Percentiles rank a stretch among this genome's conserved stretches.
These are phyloP conservation scores for Eimeria maxima DNA, from an alignment of 169 alveolate genomes.

Conservation along the genomic window DNA sequence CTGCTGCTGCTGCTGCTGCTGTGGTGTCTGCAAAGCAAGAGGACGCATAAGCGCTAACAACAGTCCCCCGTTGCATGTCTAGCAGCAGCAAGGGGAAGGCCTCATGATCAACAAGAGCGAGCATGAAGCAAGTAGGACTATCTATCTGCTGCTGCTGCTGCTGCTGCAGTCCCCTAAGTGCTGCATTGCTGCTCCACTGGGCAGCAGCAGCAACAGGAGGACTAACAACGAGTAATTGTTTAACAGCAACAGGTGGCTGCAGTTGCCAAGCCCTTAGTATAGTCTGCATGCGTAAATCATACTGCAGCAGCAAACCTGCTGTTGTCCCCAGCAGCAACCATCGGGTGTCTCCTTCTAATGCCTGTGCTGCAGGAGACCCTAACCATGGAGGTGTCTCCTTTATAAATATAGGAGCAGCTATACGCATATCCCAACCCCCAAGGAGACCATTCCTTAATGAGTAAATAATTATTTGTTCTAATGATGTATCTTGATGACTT, in stretches of 20 bases:
- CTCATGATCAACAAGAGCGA: constrained; percentile 37
- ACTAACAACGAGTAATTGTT: not conserved
- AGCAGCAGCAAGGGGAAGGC: constrained; percentile 64
- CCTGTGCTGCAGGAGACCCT: constrained; percentile 62
- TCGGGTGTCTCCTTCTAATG: constrained; percentile 22
- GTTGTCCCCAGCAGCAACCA: constrained; percentile 65
- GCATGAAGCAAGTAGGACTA: constrained; percentile 56
- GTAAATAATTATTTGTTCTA: constrained; percentile 69
- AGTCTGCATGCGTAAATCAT: constrained; percentile 78
- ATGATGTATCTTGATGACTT: constrained; percentile 39
- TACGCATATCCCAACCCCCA: constrained; percentile 72
- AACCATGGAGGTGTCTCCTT: constrained; percentile 61
- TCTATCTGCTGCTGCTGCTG: constrained; percentile 3
- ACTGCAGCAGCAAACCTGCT: constrained; percentile 72
- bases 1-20: constrained; percentile 41
- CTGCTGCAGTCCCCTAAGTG: not conserved
- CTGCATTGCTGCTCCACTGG: not conserved
- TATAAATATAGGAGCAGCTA: constrained; percentile 20
- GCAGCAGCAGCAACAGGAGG: constrained; percentile 49
- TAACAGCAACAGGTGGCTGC: constrained; percentile 8
- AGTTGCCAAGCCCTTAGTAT: constrained; percentile 68
- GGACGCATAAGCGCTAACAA: not conserved
- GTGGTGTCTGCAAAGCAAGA: constrained; percentile 16
- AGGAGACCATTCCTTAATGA: constrained; percentile 48
- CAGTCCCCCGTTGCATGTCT: constrained; percentile 25